Percentiles rank a stretch among this genome's conserved stretches.
These are phyloP conservation scores for Pseudopithomyces chartarum DNA, from an alignment of 2,329 filamentous ascomycete species.

Conservation along the genomic window DNA sequence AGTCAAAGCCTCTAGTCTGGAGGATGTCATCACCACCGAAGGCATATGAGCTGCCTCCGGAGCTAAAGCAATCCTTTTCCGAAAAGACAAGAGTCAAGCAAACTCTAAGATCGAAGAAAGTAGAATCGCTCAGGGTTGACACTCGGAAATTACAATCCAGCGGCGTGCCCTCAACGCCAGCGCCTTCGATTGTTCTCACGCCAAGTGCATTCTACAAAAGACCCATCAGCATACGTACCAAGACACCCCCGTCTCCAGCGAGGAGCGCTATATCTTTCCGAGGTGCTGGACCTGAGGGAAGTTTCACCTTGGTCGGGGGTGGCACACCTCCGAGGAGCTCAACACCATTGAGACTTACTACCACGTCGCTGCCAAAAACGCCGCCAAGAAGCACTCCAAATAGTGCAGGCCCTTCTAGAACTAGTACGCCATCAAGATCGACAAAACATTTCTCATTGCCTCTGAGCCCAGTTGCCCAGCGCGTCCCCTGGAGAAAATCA, in stretches of 20 bases:
- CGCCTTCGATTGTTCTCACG: constrained; percentile 34
- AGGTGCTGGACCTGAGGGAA: background rate
- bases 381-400: background rate
- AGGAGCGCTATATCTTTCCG: background rate
- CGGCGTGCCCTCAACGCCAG: constrained; percentile 23
- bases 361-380: background rate
- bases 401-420: background rate
- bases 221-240: background rate
- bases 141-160: constrained; percentile 22
- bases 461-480: constrained; percentile 17
- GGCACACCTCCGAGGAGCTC: background rate
- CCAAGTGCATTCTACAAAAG: constrained; percentile 35
- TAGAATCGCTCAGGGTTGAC: constrained; percentile 28
- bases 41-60: constrained; percentile 6
- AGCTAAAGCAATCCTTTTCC: constrained; percentile 20
- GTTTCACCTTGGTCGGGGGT: background rate
- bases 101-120: constrained; percentile 24
- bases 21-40: constrained; percentile 11
- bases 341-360: background rate
- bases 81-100: constrained; percentile 29
- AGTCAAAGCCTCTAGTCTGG: constrained; percentile 15
- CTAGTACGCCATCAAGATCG: constrained; percentile 12
- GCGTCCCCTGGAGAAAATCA: constrained; percentile 1
- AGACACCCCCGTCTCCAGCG: constrained; percentile 15
- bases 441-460: constrained; percentile 17